Conservation (phyloP, 1,139 yeast species). For the Arxiozyma slooffiae region DNA sequence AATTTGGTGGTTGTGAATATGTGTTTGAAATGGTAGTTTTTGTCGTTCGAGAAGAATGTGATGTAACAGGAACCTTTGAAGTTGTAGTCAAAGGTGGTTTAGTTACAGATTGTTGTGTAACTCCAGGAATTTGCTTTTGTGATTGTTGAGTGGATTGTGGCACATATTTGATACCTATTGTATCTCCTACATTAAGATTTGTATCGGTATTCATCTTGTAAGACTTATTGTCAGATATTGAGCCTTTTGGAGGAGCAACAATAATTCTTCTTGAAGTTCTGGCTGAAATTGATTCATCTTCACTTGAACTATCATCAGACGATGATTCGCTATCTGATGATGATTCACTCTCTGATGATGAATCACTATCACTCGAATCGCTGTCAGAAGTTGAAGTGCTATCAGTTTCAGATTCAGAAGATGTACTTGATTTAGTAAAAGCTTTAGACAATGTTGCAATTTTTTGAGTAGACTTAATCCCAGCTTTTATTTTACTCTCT, state of each 20-base stretch:
- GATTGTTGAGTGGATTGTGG: slow-evolving; percentile 15
- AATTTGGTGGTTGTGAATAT: slow-evolving; percentile 3
- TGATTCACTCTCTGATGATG: no score
- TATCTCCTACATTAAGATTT: background rate
- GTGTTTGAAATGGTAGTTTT: background rate
- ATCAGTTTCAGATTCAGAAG: background rate
- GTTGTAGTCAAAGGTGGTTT: slow-evolving; percentile 1
- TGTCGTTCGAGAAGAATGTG: background rate
- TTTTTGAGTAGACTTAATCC: background rate
- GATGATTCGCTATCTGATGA: slow-evolving; percentile 6
- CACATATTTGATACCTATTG: slow-evolving; percentile 7
- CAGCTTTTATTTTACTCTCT: background rate
- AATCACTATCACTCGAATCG: slow-evolving; percentile 6
- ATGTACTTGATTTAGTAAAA: background rate
- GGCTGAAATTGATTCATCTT: slow-evolving; percentile 14
- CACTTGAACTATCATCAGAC: slow-evolving; percentile 14
- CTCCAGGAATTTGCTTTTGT: background rate
- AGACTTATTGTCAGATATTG: slow-evolving; percentile 10
- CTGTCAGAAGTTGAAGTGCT: background rate
- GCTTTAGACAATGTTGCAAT: background rate
- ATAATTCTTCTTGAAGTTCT: slow-evolving; percentile 9
- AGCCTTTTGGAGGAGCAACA: slow-evolving; percentile 12
- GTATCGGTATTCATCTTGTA: background rate
- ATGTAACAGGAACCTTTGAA: background rate
- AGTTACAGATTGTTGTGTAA: slow-evolving; percentile 1